Base-by-base conservation (phyloP, 805 yeast species). In the Starmerella cellae region DNA sequence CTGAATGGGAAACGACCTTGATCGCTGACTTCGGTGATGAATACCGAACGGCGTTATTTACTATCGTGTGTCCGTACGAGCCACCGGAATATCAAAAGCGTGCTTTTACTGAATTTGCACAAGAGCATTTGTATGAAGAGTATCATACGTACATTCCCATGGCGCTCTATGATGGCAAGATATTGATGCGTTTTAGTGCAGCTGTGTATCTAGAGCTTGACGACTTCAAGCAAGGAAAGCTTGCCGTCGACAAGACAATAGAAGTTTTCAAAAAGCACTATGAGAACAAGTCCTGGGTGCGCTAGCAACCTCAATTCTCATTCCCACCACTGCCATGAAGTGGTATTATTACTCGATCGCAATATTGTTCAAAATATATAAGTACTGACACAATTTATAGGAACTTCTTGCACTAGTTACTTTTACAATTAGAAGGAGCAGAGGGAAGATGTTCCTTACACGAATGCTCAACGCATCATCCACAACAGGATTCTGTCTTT, bases 171-270 rank as follows among this genome's bases (percentile, higher is more conserved):
- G 61, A 67, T 29, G 68, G 61, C 2, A 49, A 51, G 24, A 35
- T 67, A 23, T 70, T 62, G 59, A 60, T 63, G 21, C 66, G 88
- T 47, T 71, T 76, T 47, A 69, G 78, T 42, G 76, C 76, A 21
- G 80, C 75, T 52, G 59, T 75, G 9, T 79, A 75, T 56, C 70
- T 74, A 47, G 79, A 75, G 35, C 49, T 70, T 14, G 61, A 60
- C 5, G 85, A 79, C 51, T 77, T 66, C 55, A 61, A 62, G 26
- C 56, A 59, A 37, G 79, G 74, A 3, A 63, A 70, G 20, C 60
- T 63, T 16, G 59, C 59, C 2, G 53, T 75, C 24, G 52, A 60
- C 21, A 52, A 60, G 16, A 60, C 57, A 6, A 43, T 68, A n/a
- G 52, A 58, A 5, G 43, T 38, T n/a, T 51, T 44, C 42, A 27